Evolutionary conservation across 2,329 filamentous ascomycete genomes (phyloP), one percentile per base, ranked within the genome.

Genomic region (Leptographium lundbergii): DNA sequence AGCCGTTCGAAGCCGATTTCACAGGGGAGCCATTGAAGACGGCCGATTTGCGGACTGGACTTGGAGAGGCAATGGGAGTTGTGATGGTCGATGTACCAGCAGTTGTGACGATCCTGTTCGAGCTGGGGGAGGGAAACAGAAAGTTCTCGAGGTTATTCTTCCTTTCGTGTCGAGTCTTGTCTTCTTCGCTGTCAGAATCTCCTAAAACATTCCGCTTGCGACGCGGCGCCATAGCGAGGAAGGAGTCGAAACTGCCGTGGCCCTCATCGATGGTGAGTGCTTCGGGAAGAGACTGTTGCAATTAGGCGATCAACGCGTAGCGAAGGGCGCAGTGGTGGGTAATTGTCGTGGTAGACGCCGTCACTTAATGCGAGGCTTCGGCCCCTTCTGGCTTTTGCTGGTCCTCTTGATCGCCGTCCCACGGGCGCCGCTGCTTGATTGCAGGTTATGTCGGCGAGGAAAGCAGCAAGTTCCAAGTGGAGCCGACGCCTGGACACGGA

Each of bases 141-240:
- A 79, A 83, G 64, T 79, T 79, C 60, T 72, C 72, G 29, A 83
- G 68, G 25, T 76, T 81, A 63, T 81, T 71, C 59, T 66, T 68
- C 39, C 66, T 59, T 58, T 73, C 65, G 52, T 69, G 66, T 13
- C 66, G 65, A 57, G 64, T 69, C n/a, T 65, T 51, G 58, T 79
- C 75, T 36, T 73, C 71, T 63, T 79, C 75, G 63, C 81, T 77
- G 63, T 79, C 75, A 57, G 78, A 78, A 52, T 74, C 75, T 62
- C 76, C 73, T 61, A 82, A 69, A 66, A 79, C 71, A 69, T 80
- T 82, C 65, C 77, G 79, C 74, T 76, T 81, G 65, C 78, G 79
- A 69, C 82, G 78, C 71, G 80, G 79, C 66, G 78, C 77, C 81
- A 84, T 84, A 63, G 66, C 67, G 63, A 56, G 24, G 52, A 29